Percentiles rank a stretch among this genome's conserved stretches.
Conservation (phyloP, 768 basidiomycete species). For the Suillus alpinus region DNA sequence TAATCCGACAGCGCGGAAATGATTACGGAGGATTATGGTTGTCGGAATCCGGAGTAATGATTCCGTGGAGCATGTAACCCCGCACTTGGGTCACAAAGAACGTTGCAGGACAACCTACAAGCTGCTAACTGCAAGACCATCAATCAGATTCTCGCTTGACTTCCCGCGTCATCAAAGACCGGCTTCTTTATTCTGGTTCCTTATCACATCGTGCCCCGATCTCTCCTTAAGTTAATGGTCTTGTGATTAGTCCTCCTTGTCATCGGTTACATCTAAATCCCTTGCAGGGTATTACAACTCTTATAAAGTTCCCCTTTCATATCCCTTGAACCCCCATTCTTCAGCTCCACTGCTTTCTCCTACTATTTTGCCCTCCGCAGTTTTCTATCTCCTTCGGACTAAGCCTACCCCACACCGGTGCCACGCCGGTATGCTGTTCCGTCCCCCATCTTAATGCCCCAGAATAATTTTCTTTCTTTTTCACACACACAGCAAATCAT, state of each 20-base stretch:
- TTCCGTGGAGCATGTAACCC: conserved; percentile 4
- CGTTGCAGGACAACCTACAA: too few relatives aligned
- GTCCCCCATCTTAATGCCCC: conserved; percentile 4
- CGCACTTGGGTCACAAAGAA: neutral
- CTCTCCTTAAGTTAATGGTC: conserved; percentile 23
- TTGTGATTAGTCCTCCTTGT: conserved; percentile 23
- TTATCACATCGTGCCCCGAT: conserved; percentile 30
- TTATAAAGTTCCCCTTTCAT: conserved; percentile 31
- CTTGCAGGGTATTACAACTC: conserved; percentile 9
- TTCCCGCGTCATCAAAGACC: neutral
- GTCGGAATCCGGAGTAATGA: neutral
- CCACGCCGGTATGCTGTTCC: conserved; percentile 16
- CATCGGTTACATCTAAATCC: conserved; percentile 15
- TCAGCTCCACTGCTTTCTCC: conserved; percentile 5
- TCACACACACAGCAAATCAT: conserved; percentile 6
- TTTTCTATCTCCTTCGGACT: neutral
- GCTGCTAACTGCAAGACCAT: too few relatives aligned
- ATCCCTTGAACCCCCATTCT: conserved; percentile 7
- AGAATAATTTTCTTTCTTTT: neutral
- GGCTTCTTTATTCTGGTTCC: conserved; percentile 6
- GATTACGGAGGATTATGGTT: neutral
- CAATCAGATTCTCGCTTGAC: conserved; percentile 16
- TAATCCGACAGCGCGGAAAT: neutral
- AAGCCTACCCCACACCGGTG: conserved; percentile 13
- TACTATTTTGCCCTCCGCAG: conserved; percentile 8